A percentile compares a stretch with the other conserved stretches of the same genome.
These are phyloP conservation scores for Eucalyptus sp. DNA, from an alignment of 345 rosid genomes.

Conservation along the genomic window DNA sequence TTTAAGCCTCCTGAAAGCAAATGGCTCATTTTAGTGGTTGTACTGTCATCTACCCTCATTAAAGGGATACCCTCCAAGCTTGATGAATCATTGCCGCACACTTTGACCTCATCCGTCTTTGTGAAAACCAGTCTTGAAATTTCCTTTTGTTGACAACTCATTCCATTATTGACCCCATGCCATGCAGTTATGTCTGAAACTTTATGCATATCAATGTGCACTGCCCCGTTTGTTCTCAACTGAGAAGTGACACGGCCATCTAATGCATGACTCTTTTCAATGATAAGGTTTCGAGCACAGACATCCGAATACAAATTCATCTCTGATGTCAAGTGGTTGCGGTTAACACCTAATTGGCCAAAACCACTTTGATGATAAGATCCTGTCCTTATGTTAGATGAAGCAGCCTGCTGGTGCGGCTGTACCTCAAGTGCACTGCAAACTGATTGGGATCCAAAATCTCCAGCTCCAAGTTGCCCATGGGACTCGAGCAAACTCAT, in stretches of 20 bases:
- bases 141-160: not conserved
- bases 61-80: conserved; percentile 14
- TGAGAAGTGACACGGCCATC: not conserved
- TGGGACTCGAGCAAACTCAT: not conserved
- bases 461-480: not conserved
- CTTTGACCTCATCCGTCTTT: not conserved
- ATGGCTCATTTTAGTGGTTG: not conserved
- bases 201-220: not conserved
- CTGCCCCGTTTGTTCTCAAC: not conserved
- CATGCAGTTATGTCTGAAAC: not conserved
- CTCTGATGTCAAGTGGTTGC: not conserved
- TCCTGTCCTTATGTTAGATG: not conserved
- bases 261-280: not conserved
- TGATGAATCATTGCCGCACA: conserved; percentile 5
- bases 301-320: conserved; percentile 1
- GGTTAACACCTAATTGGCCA: not conserved
- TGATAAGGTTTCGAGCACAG: not conserved
- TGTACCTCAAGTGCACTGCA: not conserved
- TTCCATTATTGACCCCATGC: not conserved
- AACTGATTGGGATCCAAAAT: conserved; percentile 5
- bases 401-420: conserved; percentile 3
- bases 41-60: conserved; percentile 3
- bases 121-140: not conserved
- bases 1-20: conserved; percentile 9
- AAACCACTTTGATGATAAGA: not conserved